phyloP scores from a whole-genome alignment of 805 yeast genomes.

The Wickerhamomyces queroliae region DNA sequence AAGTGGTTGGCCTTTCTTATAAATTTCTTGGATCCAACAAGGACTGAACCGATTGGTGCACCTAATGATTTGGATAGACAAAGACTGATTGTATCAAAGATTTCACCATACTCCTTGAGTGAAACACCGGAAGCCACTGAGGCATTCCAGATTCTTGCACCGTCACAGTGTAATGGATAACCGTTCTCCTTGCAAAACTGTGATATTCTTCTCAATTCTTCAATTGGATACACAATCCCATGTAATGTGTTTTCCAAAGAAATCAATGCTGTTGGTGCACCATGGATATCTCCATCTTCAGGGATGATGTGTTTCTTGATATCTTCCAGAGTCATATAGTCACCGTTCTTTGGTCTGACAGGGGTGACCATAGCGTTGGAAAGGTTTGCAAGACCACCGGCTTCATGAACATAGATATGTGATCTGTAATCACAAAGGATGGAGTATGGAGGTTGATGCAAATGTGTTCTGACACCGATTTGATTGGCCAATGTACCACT shows the following conservation, averaged over 20 bases:
- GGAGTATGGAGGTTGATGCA: conserved; percentile 81
- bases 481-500: conserved; percentile 93
- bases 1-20: conserved; percentile 76
- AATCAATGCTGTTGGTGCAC: conserved; percentile 81
- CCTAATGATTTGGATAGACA: conserved; percentile 89
- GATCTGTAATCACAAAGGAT: conserved; percentile 81
- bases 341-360: conserved; percentile 71
- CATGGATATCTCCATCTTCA: conserved; percentile 80
- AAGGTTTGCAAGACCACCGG: conserved; percentile 85
- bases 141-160: conserved; percentile 97
- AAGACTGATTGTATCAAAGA: conserved; percentile 81
- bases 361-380: conserved; percentile 92
- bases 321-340: conserved; percentile 76
- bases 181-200: conserved; percentile 58
- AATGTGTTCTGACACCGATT: conserved; percentile 69
- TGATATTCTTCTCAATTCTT: conserved; percentile 67
- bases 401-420: conserved; percentile 80
- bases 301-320: conserved; percentile 51
- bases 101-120: conserved; percentile 61
- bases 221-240: conserved; percentile 76
- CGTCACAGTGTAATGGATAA: conserved; percentile 77
- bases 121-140: conserved; percentile 51
- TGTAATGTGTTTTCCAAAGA: conserved; percentile 86
- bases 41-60: conserved; percentile 88
- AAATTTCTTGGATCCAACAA: conserved; percentile 59